A percentile compares a stretch with the other conserved stretches of the same genome.
phyloP scores from a whole-genome alignment of 139 green algal genomes.

The Chlorella vulgaris region DNA sequence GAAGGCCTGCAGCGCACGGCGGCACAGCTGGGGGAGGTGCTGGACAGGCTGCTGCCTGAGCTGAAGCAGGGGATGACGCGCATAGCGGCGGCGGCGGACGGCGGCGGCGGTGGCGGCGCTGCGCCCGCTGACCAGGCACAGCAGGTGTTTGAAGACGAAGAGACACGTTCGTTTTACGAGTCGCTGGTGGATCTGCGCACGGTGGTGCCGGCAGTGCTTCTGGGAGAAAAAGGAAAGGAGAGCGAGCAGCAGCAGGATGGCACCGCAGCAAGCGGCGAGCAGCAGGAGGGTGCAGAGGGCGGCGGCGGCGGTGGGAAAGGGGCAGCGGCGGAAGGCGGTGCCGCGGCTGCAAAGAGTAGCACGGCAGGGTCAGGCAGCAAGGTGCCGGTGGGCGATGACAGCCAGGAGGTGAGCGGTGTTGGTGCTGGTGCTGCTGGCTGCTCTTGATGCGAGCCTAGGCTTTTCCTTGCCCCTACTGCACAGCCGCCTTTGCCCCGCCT shows the following conservation, averaged over 20 bases:
- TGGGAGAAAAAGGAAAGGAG: conserved; percentile 55
- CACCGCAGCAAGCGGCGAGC: background rate
- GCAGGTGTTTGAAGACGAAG: conserved; percentile 86
- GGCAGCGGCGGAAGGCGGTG: background rate
- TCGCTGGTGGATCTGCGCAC: conserved; percentile 78
- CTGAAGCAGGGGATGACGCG: conserved; percentile 66
- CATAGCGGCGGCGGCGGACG: conserved; percentile 16
- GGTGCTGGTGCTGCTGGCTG: background rate
- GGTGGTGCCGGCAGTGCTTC: conserved; percentile 82
- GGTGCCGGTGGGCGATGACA: background rate
- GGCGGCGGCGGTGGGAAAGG: conserved; percentile 16
- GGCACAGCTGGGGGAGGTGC: conserved; percentile 62
- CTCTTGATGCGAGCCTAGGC: background rate
- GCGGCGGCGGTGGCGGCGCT: background rate
- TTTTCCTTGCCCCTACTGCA: too few relatives aligned
- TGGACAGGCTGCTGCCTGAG: conserved; percentile 71
- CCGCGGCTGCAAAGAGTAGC: background rate
- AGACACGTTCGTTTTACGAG: conserved; percentile 87
- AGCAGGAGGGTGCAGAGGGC: background rate
- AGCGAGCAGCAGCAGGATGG: conserved; percentile 6
- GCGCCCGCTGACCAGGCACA: background rate
- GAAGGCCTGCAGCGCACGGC: conserved; percentile 70
- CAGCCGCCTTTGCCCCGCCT: background rate
- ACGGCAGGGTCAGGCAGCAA: background rate
- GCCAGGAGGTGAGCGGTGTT: conserved; percentile 3